phyloP scores from a whole-genome alignment of 495 filamentous ascomycete species.

The Oidiodendron maius region DNA sequence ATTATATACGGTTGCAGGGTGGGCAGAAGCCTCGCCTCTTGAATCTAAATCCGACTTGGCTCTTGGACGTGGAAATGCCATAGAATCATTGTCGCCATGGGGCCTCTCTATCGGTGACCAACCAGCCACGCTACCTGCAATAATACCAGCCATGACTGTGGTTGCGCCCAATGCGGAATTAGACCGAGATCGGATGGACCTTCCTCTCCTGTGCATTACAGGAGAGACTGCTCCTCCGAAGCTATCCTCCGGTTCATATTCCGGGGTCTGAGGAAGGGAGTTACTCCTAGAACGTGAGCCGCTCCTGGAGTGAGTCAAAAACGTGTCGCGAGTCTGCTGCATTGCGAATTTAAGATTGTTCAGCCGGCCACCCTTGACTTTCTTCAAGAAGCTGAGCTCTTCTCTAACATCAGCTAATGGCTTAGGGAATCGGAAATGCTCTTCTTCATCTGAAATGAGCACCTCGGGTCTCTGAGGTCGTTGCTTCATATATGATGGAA shows the following conservation, averaged over 20 bases:
- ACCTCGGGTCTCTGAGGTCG: constrained; percentile 48
- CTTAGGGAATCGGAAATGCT: constrained; percentile 66
- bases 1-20: constrained; percentile 26
- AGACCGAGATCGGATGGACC: constrained; percentile 72
- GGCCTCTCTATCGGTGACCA: constrained; percentile 79
- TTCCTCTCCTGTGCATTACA: constrained; percentile 62
- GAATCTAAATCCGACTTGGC: constrained; percentile 44
- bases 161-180: constrained; percentile 82
- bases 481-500: constrained; percentile 62
- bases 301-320: constrained; percentile 66
- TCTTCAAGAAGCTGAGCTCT: constrained; percentile 83
- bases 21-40: constrained; percentile 36
- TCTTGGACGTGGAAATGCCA: constrained; percentile 36
- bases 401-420: constrained; percentile 69
- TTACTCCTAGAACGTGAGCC: constrained; percentile 68
- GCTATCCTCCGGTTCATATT: constrained; percentile 33
- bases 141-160: constrained; percentile 80
- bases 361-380: constrained; percentile 83
- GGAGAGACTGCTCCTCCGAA: constrained; percentile 51
- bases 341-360: constrained; percentile 82
- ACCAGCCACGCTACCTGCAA: constrained; percentile 76
- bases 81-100: constrained; percentile 42
- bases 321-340: constrained; percentile 67
- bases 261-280: constrained; percentile 68
- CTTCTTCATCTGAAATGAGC: constrained; percentile 70